phyloP scores from a whole-genome alignment of 2,329 filamentous ascomycete species.

The Keithomyces neogunnii region DNA sequence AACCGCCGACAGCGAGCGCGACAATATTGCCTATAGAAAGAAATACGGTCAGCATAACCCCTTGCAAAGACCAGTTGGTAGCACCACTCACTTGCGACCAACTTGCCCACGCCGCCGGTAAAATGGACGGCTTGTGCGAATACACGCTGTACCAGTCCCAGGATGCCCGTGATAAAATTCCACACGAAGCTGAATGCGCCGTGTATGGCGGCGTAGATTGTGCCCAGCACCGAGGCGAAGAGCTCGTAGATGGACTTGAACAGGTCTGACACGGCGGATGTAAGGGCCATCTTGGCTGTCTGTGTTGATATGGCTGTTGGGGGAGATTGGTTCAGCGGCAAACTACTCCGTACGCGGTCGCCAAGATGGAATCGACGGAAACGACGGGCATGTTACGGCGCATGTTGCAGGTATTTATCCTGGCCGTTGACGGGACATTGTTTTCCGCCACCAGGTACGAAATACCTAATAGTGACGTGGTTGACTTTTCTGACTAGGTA shows the following conservation, averaged over 20 bases:
- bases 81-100: constrained; percentile 25
- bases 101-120: constrained; percentile 29
- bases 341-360: too few relatives aligned
- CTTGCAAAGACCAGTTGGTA: not conserved
- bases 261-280: constrained; percentile 26
- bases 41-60: not conserved
- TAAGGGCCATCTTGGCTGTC: constrained; percentile 22
- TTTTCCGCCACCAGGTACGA: not conserved
- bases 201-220: constrained; percentile 25
- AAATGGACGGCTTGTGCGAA: constrained; percentile 27
- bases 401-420: not conserved
- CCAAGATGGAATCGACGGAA: not conserved
- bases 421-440: too few relatives aligned
- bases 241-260: constrained; percentile 34
- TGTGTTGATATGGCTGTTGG: not conserved
- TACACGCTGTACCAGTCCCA: constrained; percentile 26
- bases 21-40: constrained; percentile 25
- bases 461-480: not conserved
- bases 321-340: not conserved
- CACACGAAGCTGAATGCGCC: constrained; percentile 24
- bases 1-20: constrained; percentile 21
- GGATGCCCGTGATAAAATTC: constrained; percentile 27
- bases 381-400: not conserved
- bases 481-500: not conserved
- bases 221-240: constrained; percentile 26